Evolutionary conservation across 2,329 filamentous ascomycete species (phyloP).

Genomic region (Arachnomyces sp.): DNA sequence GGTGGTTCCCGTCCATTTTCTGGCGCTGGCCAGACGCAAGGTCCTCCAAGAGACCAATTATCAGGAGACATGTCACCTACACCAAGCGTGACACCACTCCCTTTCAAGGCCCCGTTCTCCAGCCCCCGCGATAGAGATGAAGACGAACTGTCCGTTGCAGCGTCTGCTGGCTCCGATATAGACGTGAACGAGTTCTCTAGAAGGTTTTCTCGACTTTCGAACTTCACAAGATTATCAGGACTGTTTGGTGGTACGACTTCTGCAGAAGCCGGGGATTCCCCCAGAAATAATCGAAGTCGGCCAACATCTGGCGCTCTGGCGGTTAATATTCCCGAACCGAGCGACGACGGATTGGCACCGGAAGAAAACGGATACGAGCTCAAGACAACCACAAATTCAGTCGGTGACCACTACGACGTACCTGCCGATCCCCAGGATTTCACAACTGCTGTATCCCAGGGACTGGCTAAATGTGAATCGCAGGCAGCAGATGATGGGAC

Average conservation of each 20-base stretch:
- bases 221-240: slow-evolving; percentile 20
- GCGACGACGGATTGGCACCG: slow-evolving; percentile 22
- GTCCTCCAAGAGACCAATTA: slow-evolving; percentile 20
- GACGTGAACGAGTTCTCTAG: slow-evolving; percentile 22
- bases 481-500: no score
- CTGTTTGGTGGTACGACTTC: slow-evolving; percentile 18
- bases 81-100: slow-evolving; percentile 11
- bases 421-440: no score
- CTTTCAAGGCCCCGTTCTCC: slow-evolving; percentile 16
- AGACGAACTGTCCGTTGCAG: slow-evolving; percentile 57
- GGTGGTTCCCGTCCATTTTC: no score
- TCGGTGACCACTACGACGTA: no score
- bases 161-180: slow-evolving; percentile 43
- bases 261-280: slow-evolving; percentile 28
- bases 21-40: slow-evolving; percentile 1
- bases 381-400: no score
- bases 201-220: slow-evolving; percentile 22
- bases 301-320: no score
- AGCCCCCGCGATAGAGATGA: slow-evolving; percentile 34
- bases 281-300: slow-evolving; percentile 8
- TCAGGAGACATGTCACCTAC: slow-evolving; percentile 9
- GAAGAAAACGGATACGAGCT: slow-evolving; percentile 7
- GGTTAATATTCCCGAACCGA: slow-evolving; percentile 15
- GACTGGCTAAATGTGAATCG: no score
- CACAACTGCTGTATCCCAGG: no score